Evolutionary conservation across 179 eudicot genomes (phyloP).

Genomic region (Heliamphora pulchella): DNA sequence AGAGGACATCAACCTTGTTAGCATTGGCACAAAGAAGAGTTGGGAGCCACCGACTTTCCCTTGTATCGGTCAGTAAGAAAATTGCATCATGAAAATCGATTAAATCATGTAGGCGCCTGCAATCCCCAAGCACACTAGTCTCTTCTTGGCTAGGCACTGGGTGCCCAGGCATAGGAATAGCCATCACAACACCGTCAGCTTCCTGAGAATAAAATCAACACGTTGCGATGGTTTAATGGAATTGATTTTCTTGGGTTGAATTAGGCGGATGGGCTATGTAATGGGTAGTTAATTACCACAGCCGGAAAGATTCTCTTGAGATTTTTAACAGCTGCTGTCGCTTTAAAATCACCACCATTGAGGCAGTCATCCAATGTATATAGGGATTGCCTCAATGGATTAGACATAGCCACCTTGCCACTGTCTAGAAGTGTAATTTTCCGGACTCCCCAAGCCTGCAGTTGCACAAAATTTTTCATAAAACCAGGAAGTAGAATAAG

Average conservation of each 20-base stretch:
- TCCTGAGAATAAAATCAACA: slow-evolving; percentile 42
- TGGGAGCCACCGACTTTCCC: slow-evolving; percentile 99
- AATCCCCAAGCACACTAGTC: slow-evolving; percentile 59
- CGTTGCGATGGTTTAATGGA: background rate
- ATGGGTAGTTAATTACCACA: slow-evolving; percentile 43
- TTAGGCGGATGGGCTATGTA: background rate
- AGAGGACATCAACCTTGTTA: slow-evolving; percentile 54
- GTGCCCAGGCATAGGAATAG: slow-evolving; percentile 98
- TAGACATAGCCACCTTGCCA: slow-evolving; percentile 93
- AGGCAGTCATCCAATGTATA: slow-evolving; percentile 81
- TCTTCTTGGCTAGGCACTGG: slow-evolving; percentile 68
- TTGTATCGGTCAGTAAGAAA: slow-evolving; percentile 85
- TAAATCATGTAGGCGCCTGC: slow-evolving; percentile 56
- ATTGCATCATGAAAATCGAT: slow-evolving; percentile 76
- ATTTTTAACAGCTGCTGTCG: slow-evolving; percentile 63
- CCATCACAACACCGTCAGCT: slow-evolving; percentile 83
- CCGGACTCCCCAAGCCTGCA: slow-evolving; percentile 93
- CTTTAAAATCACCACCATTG: slow-evolving; percentile 81
- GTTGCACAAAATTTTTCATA: slow-evolving; percentile 12
- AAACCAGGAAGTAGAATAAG: background rate
- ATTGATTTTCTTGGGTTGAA: background rate
- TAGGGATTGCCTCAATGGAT: slow-evolving; percentile 89
- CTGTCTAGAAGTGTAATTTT: slow-evolving; percentile 80
- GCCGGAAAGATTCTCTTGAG: slow-evolving; percentile 69
- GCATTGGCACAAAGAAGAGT: slow-evolving; percentile 64